Conservation (phyloP, 495 filamentous ascomycete genomes). For the Melanomma pulvis-pyrius region DNA sequence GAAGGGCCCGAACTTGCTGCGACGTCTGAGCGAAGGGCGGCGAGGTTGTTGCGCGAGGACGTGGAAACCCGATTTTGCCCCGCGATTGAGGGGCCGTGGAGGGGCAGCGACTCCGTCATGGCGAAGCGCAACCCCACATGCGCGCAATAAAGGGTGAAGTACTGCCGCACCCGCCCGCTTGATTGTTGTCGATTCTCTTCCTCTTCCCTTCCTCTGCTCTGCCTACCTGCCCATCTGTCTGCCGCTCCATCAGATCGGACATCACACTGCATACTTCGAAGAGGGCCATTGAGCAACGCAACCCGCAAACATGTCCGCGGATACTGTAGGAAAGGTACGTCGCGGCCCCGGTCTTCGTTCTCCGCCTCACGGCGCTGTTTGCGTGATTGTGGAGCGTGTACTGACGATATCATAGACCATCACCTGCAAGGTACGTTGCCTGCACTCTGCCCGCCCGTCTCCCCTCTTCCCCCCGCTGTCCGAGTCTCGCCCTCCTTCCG, state of each 20-base stretch:
- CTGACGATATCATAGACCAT: constrained; percentile 60
- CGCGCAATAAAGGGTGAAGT: constrained; percentile 4
- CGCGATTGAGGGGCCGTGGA: constrained; percentile 11
- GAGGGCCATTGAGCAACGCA: not conserved
- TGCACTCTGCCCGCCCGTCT: not conserved
- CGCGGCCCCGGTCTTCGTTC: not conserved
- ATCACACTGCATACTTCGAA: too few species aligned
- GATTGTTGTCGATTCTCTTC: not conserved
- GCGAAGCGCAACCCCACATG: constrained; percentile 21
- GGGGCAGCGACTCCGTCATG: constrained; percentile 8
- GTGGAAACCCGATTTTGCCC: constrained; percentile 1
- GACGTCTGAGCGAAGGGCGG: not conserved
- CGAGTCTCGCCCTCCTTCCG: not conserved
- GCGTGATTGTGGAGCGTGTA: not conserved
- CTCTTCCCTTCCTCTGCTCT: not conserved
- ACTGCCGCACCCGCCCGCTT: not conserved
- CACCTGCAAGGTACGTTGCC: constrained; percentile 66
- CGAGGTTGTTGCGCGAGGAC: constrained; percentile 2
- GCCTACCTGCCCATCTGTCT: not conserved
- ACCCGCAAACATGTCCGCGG: constrained; percentile 31
- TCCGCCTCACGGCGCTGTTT: too few species aligned
- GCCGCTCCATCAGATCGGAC: too few species aligned
- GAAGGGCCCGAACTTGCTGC: not conserved
- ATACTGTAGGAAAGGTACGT: constrained; percentile 62
- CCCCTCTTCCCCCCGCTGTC: constrained; percentile 3